Conservation (phyloP, 169 alveolate species). For the Toxoplasma gondii region DNA sequence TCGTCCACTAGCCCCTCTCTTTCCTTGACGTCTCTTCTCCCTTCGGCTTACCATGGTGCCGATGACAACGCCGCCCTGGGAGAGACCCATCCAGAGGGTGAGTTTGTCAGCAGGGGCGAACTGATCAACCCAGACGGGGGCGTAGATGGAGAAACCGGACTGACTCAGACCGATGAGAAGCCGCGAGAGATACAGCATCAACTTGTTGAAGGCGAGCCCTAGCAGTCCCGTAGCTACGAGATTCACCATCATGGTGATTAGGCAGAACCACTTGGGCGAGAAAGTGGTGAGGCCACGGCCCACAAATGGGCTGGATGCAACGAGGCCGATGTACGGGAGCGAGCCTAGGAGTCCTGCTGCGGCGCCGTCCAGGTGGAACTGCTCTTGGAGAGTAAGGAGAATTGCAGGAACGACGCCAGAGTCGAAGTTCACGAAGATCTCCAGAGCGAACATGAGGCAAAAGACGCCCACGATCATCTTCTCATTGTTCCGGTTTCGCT, state of each 20-base stretch:
- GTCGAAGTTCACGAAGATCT: conserved; percentile 49
- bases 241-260: conserved; percentile 43
- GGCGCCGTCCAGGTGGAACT: conserved; percentile 34
- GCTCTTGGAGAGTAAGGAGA: conserved; percentile 7
- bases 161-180: conserved; percentile 48
- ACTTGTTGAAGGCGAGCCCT: conserved; percentile 3
- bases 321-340: conserved; percentile 50
- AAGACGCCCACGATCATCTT: background rate
- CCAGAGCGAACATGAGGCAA: conserved; percentile 1
- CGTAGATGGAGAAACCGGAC: conserved; percentile 46
- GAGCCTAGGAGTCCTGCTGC: conserved; percentile 57
- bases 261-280: conserved; percentile 38
- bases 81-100: conserved; percentile 68
- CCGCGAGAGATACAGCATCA: conserved; percentile 50
- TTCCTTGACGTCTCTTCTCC: background rate
- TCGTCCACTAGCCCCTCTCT: background rate
- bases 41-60: conserved; percentile 61
- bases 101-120: conserved; percentile 56
- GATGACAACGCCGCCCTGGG: conserved; percentile 58
- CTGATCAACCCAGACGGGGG: conserved; percentile 67
- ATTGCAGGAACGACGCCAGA: conserved; percentile 60
- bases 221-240: conserved; percentile 22
- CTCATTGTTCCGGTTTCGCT: background rate
- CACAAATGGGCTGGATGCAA: conserved; percentile 32
- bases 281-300: conserved; percentile 48